Evolutionary conservation across 768 basidiomycete genomes (phyloP).

Genomic region (Leucogyrophana mollusca): DNA sequence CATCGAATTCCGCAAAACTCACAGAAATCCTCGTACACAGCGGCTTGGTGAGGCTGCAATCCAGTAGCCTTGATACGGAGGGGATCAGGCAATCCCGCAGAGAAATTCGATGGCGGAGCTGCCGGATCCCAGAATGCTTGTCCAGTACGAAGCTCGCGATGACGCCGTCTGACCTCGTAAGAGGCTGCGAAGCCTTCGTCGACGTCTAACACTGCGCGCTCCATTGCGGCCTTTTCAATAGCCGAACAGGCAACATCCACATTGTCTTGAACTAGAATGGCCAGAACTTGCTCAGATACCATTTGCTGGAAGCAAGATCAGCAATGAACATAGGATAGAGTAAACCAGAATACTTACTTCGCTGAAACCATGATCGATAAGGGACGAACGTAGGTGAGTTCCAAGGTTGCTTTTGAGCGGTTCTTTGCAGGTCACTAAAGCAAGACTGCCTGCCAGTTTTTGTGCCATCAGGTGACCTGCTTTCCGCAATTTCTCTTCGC

Average conservation of each 20-base stretch:
- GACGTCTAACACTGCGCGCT: constrained; percentile 88
- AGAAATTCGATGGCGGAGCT: constrained; percentile 68
- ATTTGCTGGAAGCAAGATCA: constrained; percentile 58
- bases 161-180: constrained; percentile 80
- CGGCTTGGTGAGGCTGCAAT: constrained; percentile 75
- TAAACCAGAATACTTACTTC: constrained; percentile 50
- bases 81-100: constrained; percentile 78
- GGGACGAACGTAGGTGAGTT: constrained; percentile 78
- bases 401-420: constrained; percentile 91
- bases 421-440: constrained; percentile 97
- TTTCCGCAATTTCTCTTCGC: constrained; percentile 86
- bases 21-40: constrained; percentile 97
- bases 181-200: constrained; percentile 85
- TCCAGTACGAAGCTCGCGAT: constrained; percentile 75
- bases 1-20: constrained; percentile 14
- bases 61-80: constrained; percentile 83
- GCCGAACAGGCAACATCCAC: constrained; percentile 90
- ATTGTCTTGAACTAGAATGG: constrained; percentile 86
- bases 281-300: constrained; percentile 77
- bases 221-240: constrained; percentile 98
- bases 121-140: constrained; percentile 90
- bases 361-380: constrained; percentile 85
- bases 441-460: constrained; percentile 93
- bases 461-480: constrained; percentile 97
- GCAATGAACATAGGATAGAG: constrained; percentile 8